Base-by-base conservation (phyloP, 2,329 filamentous ascomycete species). In the Boeremia exigua region DNA sequence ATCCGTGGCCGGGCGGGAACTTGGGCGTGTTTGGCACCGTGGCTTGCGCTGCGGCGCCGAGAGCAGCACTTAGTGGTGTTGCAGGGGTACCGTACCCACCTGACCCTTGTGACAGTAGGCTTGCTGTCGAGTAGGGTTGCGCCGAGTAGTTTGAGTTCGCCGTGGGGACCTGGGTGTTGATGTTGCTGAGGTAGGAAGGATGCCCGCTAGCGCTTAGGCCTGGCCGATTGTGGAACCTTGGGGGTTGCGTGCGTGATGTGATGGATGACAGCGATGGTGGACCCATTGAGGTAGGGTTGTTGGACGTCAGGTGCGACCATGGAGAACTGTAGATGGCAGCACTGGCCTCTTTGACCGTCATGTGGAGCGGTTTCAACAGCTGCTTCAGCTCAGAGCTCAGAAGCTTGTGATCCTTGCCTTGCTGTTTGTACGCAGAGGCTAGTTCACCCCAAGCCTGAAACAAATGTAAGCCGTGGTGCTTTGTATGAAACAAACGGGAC, bases 41-140 rank as follows among this genome's bases (percentile, higher is more conserved):
- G 1, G 93, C 92, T 75, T 96, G 92, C 50, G 92, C 91, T 17
- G 93, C 93, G 6, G 93, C 92, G 0, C 93, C 94, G 5, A 97
- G 81, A 1, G 93, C 93, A 14, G 92, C 93, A 66, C 91, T 95
- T 59, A 96, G 84, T 7, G 94, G 93, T 1, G 93, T 97, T 68
- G 95, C 92, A 8, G 93, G 92, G 9, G 83, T 78, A 19, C 82
- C 80, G 42, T 83, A 83, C 11, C 80, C 82, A 45, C 61, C 67
- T 15, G 70, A 72, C 27, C 68, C 65, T 47, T 67, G 62, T 12
- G 68, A 69, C 17, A 65, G 58, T 25, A 74, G 48, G 48, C 67
- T 72, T 4, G 61, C 49, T 10, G 65, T 66, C 7, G 70, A 62
- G 50, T 70, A 71, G 5, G 62, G 64, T 32, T 69, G 65, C 7